Conservation (phyloP, 2,329 filamentous ascomycete genomes). For the Furcasterigmium sp. region DNA sequence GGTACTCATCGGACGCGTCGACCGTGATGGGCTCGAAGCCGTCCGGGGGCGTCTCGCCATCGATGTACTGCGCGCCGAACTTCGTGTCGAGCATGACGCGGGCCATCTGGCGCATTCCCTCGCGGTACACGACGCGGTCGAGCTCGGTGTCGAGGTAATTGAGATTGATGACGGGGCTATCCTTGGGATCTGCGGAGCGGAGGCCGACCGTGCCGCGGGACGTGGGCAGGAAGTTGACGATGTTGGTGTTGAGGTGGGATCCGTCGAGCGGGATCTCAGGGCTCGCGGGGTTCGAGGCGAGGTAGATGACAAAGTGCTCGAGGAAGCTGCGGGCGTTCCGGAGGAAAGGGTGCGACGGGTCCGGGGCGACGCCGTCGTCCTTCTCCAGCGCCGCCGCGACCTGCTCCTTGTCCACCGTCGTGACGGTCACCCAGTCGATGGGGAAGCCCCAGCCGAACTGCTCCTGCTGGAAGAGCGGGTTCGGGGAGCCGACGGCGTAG, state of each 20-base stretch:
- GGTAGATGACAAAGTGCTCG: constrained; percentile 22
- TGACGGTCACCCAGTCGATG: constrained; percentile 24
- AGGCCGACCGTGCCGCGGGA: constrained; percentile 53
- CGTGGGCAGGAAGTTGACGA: constrained; percentile 52
- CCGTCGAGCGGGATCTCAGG: no score
- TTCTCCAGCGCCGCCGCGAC: constrained; percentile 17
- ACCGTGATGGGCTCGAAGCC: neutral
- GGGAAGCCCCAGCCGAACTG: constrained; percentile 19
- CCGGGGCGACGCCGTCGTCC: constrained; percentile 23
- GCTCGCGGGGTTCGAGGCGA: constrained; percentile 17
- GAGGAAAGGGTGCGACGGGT: no score
- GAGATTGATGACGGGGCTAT: constrained; percentile 54
- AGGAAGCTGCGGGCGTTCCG: constrained; percentile 18
- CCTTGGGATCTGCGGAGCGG: constrained; percentile 50
- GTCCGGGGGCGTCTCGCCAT: neutral
- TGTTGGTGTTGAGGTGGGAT: constrained; percentile 31
- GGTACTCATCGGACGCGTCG: constrained; percentile 30
- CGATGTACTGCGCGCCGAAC: neutral
- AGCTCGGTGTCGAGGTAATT: constrained; percentile 39
- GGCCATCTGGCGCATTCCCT: neutral
- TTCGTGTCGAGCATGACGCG: neutral
- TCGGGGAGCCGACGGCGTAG: constrained; percentile 20
- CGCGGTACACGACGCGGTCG: neutral
- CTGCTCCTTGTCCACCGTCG: constrained; percentile 24
- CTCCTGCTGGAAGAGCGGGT: constrained; percentile 30